phyloP scores from a whole-genome alignment of 371 early-diverging fungal genomes.

The Dichotomocladium elegans region DNA sequence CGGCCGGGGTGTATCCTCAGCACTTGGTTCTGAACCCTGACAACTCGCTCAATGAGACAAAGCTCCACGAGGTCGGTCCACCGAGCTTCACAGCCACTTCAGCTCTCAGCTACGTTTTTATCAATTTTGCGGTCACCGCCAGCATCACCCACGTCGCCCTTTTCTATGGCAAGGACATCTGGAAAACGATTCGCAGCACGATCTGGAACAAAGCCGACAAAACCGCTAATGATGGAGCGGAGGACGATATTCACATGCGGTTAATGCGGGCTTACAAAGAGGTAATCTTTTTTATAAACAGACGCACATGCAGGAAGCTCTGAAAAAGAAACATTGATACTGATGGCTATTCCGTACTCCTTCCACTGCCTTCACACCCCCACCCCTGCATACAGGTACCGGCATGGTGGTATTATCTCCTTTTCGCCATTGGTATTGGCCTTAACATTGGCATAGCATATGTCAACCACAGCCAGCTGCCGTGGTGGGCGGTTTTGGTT shows the following conservation, averaged over 20 bases:
- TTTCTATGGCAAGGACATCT: constrained; percentile 43
- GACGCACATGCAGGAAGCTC: neutral
- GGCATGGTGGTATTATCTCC: constrained; percentile 67
- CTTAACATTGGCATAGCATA: constrained; percentile 64
- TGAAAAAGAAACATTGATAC: constrained; percentile 16
- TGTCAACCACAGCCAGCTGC: constrained; percentile 44
- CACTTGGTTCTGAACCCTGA: constrained; percentile 28
- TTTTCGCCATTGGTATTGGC: constrained; percentile 57
- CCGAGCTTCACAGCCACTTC: constrained; percentile 27
- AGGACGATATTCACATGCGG: constrained; percentile 25
- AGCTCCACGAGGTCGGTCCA: constrained; percentile 29
- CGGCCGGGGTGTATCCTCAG: constrained; percentile 33
- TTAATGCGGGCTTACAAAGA: constrained; percentile 35
- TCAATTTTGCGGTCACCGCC: constrained; percentile 49
- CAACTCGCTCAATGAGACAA: constrained; percentile 32
- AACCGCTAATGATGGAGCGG: neutral
- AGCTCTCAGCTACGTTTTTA: constrained; percentile 26
- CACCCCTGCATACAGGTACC: constrained; percentile 53
- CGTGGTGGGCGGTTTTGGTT: constrained; percentile 72
- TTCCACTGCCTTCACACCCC: too few species aligned
- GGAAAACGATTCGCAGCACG: neutral
- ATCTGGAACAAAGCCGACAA: neutral
- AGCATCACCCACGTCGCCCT: constrained; percentile 45
- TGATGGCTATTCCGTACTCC: constrained; percentile 33
- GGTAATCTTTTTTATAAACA: constrained; percentile 10